These are phyloP conservation scores for Colletotrichum navitas DNA, from an alignment of 2,329 filamentous ascomycete genomes.

Conservation along the genomic window DNA sequence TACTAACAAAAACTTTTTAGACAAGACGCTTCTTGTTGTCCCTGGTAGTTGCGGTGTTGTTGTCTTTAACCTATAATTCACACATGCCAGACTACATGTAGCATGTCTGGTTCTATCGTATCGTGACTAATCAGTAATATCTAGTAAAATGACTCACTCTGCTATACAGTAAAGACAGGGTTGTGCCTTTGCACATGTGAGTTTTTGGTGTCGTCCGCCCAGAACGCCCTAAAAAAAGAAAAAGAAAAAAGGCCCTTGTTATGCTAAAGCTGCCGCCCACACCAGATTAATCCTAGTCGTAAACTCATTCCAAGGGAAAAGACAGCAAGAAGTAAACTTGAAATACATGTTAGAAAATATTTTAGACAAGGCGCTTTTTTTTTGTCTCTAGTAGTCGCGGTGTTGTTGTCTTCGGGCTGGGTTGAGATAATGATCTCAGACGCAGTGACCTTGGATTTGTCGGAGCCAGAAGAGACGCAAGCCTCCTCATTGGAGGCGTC, in stretches of 20 bases:
- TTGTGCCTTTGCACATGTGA: conserved; percentile 16
- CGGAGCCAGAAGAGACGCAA: conserved; percentile 6
- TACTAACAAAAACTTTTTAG: too few species aligned
- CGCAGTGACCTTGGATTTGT: conserved; percentile 22
- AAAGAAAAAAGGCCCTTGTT: background rate
- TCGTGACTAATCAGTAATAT: background rate
- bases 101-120: conserved; percentile 6
- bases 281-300: conserved; percentile 15
- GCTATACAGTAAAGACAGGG: conserved; percentile 32
- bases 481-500: conserved; percentile 23
- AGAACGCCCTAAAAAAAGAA: conserved; percentile 1
- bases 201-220: conserved; percentile 3
- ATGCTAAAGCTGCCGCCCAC: conserved; percentile 6
- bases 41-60: too few species aligned
- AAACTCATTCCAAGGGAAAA: conserved; percentile 15
- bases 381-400: conserved; percentile 8
- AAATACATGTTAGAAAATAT: conserved; percentile 2
- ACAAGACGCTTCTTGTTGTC: too few species aligned
- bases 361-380: conserved; percentile 25
- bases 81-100: background rate
- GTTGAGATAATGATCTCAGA: conserved; percentile 34
- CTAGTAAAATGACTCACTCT: background rate
- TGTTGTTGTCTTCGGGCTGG: conserved; percentile 20
- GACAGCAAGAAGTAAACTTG: conserved; percentile 11
- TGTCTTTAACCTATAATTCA: background rate